Conservation (phyloP, 2,329 filamentous ascomycete genomes). For the Tolypocladium inflatum region DNA sequence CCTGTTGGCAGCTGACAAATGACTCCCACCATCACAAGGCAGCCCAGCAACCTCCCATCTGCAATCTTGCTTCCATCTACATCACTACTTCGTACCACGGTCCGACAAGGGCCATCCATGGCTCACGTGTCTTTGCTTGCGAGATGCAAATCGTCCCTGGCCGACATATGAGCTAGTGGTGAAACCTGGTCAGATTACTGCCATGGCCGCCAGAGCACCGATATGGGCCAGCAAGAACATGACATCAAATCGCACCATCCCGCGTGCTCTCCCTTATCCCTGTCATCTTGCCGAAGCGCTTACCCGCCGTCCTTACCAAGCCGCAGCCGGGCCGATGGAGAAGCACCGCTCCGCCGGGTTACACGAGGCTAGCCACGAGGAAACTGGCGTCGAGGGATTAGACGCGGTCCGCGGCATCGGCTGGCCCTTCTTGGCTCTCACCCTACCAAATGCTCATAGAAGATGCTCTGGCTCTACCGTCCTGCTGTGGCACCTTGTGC, state of each 20-base stretch:
- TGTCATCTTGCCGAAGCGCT: not conserved
- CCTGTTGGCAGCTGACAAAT: not conserved
- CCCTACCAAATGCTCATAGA: not conserved
- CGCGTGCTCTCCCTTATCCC: not conserved
- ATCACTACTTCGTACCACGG: not conserved
- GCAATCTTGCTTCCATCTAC: not conserved
- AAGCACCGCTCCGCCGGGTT: not conserved
- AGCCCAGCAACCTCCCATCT: not conserved
- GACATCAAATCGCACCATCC: not conserved
- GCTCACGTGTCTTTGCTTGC: not conserved
- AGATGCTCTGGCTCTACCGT: not conserved
- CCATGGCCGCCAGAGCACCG: not conserved
- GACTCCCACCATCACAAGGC: not conserved
- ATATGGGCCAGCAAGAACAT: not conserved
- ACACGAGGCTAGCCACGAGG: not conserved
- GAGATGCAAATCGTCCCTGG: not conserved
- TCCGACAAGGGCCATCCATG: not conserved
- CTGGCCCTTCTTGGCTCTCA: not conserved
- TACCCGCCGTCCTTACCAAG: not conserved
- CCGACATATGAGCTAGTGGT: not conserved
- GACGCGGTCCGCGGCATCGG: not conserved
- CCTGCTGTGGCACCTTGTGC: not conserved
- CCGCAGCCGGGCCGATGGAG: not conserved
- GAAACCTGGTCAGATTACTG: not conserved
- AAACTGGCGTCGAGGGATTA: not conserved